Evolutionary conservation across 768 basidiomycete species (phyloP), one percentile per base, ranked within the genome.

Genomic region (Hydnomerulius pinastri): DNA sequence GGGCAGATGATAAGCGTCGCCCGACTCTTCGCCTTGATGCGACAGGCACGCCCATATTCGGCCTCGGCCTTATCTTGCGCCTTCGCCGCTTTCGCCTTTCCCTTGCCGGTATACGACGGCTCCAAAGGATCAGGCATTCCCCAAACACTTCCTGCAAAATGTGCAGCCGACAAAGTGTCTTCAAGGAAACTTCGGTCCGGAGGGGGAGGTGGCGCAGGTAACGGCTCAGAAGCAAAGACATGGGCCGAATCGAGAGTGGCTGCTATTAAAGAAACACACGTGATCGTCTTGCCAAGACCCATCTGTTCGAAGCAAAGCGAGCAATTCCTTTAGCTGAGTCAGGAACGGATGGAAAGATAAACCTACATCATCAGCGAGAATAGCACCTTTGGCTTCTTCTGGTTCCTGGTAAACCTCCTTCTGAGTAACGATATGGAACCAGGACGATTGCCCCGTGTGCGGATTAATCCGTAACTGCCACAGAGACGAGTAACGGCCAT

Each of bases 221-320:
- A 60, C 0, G 85, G 81, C 2, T 77, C 70, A 25, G 74, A 62
- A 10, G 82, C 85, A 68, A 94, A 95, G 29, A 70, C 69, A 18
- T 70, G 74, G 10, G 97, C 90, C 0, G 87, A 78, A 43, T 65
- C 58, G 12, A 95, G 76, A 2, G 97, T 98, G 24, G 89, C 81
- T 10, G 92, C 94, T 43, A 99, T 87, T 43, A 99, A 78, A 13
- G 96, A 90, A 21, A 98, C 90, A 54, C 95, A 92, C 25, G 93
- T 91, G 45, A 98, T 93, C 0, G 96, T 98, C 71, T 98, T 98
- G 15, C 96, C 96, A 24, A 99, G 81, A 58, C 96, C 96, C 95
- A 97, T 98, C 94, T 97, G 51, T 51, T 28, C 45, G 51, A 32
- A 25, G 29, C 20, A 13, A 33, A 57, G 60, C n/a, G n/a, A n/a